A percentile compares a stretch with the other conserved stretches of the same genome.
Conservation (phyloP, 257 asterid species). For the Mentha longifolia region DNA sequence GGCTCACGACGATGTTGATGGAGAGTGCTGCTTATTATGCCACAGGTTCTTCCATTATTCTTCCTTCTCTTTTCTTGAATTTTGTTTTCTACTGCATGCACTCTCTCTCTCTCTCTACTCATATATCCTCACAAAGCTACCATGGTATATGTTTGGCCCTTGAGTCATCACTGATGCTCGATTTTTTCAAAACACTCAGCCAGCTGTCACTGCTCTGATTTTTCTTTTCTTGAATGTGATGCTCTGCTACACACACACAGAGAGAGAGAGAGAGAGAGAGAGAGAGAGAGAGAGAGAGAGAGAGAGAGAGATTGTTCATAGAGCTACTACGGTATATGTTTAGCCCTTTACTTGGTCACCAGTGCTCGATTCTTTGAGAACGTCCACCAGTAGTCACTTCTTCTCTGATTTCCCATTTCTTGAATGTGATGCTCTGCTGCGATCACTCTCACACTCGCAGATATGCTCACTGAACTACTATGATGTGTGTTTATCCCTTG, state of each 20-base stretch:
- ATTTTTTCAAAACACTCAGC: slow-evolving; percentile 25
- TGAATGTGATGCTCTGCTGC: background rate
- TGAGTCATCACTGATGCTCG: slow-evolving; percentile 35
- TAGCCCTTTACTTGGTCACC: slow-evolving; percentile 22
- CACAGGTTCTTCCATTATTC: slow-evolving; percentile 62
- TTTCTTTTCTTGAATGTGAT: background rate
- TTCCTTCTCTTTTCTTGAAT: background rate
- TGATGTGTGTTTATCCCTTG: background rate
- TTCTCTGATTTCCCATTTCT: background rate
- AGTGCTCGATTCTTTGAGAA: slow-evolving; percentile 31
- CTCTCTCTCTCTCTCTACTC: background rate
- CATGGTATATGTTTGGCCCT: background rate
- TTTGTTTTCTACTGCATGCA: background rate
- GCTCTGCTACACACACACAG: background rate
- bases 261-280: background rate
- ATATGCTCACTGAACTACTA: background rate
- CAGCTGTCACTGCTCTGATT: slow-evolving; percentile 52
- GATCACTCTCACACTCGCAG: background rate
- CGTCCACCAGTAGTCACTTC: slow-evolving; percentile 59
- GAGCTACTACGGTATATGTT: background rate
- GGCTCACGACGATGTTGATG: slow-evolving; percentile 99
- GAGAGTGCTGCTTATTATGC: slow-evolving; percentile 97
- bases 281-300: background rate
- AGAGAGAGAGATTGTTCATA: background rate
- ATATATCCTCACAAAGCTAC: too few relatives aligned